Conservation (phyloP, 139 green algal genomes). For the Chlorella vulgaris region DNA sequence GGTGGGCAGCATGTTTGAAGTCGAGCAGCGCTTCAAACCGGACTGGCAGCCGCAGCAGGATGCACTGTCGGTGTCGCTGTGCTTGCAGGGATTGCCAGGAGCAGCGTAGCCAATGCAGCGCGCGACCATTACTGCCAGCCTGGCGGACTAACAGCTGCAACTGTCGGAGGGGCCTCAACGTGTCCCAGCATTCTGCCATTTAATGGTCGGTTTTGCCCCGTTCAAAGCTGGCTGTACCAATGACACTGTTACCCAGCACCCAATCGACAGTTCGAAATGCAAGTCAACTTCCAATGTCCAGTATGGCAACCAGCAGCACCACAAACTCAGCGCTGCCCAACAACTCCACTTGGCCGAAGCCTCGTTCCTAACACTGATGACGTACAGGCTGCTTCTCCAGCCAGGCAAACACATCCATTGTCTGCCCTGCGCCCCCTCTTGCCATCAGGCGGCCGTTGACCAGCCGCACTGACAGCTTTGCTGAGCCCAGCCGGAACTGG, state of each 20-base stretch:
- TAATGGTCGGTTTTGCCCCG: too few species aligned
- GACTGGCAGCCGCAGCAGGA: conserved; percentile 12
- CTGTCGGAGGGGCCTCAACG: too few species aligned
- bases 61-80: conserved; percentile 15
- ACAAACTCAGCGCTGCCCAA: too few species aligned
- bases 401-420: conserved; percentile 32
- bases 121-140: too few species aligned
- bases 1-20: not conserved
- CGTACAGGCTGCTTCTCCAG: conserved; percentile 35
- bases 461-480: conserved; percentile 32
- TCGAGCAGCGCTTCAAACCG: conserved; percentile 17
- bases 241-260: too few species aligned
- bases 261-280: too few species aligned
- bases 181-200: too few species aligned
- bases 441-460: conserved; percentile 44
- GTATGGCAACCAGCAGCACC: not conserved
- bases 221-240: too few species aligned
- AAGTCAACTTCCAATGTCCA: too few species aligned
- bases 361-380: not conserved
- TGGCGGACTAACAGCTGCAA: too few species aligned
- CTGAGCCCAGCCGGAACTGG: conserved; percentile 24
- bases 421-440: conserved; percentile 14
- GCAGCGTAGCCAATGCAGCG: too few species aligned
- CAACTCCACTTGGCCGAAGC: not conserved
- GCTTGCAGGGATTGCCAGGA: not conserved